Percentiles rank a stretch among this genome's conserved stretches.
phyloP scores from a whole-genome alignment of 371 early-diverging fungal genomes.

The Syncephalastrum contaminatum region DNA sequence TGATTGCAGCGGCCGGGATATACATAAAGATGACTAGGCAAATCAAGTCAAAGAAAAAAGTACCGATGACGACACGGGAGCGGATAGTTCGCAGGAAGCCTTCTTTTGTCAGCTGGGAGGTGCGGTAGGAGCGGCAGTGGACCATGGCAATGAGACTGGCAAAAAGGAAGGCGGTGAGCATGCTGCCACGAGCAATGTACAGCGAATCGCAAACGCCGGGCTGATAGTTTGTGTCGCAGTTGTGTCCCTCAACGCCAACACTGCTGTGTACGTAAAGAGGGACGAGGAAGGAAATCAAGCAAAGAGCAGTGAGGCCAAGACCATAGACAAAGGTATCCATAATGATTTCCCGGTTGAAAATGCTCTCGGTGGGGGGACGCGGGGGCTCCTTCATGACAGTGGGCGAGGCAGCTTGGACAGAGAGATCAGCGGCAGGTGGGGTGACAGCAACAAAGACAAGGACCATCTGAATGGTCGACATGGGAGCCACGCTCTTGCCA shows the following conservation, averaged over 20 bases:
- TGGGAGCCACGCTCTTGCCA: slow-evolving; percentile 65
- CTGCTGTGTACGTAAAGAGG: slow-evolving; percentile 48
- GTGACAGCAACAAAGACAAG: slow-evolving; percentile 33
- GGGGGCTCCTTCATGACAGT: slow-evolving; percentile 83
- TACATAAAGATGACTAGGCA: slow-evolving; percentile 59
- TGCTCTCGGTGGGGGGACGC: slow-evolving; percentile 60
- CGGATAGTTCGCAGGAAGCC: slow-evolving; percentile 39
- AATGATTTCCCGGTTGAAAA: slow-evolving; percentile 43
- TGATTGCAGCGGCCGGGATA: slow-evolving; percentile 59
- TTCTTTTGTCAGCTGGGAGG: slow-evolving; percentile 48
- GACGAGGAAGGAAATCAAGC: slow-evolving; percentile 54
- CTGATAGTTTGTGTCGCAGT: slow-evolving; percentile 58
- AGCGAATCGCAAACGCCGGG: slow-evolving; percentile 52
- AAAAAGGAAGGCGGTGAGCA: slow-evolving; percentile 57
- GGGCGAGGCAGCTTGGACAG: slow-evolving; percentile 74
- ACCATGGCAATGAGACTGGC: slow-evolving; percentile 63
- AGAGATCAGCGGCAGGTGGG: slow-evolving; percentile 77
- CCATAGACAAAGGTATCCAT: slow-evolving; percentile 22
- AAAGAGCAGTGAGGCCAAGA: slow-evolving; percentile 55
- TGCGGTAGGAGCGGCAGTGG: slow-evolving; percentile 63
- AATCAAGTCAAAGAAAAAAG: slow-evolving; percentile 47
- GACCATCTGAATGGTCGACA: slow-evolving; percentile 35
- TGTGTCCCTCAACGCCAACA: slow-evolving; percentile 46
- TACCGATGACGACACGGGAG: slow-evolving; percentile 52
- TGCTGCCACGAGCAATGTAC: slow-evolving; percentile 62